These are phyloP conservation scores for Dalbergia cochinchinensis DNA, from an alignment of 306 rosid species.

Conservation along the genomic window DNA sequence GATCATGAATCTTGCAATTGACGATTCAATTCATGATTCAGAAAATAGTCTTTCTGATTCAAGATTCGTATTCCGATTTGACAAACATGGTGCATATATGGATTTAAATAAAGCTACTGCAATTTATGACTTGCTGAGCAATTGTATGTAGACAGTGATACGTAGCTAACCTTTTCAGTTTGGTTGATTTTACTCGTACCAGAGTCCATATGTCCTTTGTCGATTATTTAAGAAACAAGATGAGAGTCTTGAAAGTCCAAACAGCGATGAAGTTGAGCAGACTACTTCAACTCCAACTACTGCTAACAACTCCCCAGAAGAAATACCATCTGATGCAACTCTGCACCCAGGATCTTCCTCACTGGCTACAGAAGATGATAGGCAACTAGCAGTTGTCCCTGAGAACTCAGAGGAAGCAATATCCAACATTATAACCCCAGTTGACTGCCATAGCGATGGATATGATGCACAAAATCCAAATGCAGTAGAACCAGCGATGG, in stretches of 20 bases:
- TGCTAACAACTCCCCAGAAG: constrained; percentile 64
- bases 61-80: too few species aligned
- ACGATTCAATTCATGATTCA: too few species aligned
- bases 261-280: constrained; percentile 62
- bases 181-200: constrained; percentile 49
- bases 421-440: constrained; percentile 54
- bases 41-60: too few species aligned
- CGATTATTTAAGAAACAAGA: constrained; percentile 90
- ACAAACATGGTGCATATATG: neutral
- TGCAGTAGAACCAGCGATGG: constrained; percentile 34
- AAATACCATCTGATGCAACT: constrained; percentile 55
- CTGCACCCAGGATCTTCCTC: constrained; percentile 59
- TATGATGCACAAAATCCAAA: constrained; percentile 40
- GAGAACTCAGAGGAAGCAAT: constrained; percentile 60
- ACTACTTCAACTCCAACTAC: constrained; percentile 58
- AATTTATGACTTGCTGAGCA: constrained; percentile 8
- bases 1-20: too few species aligned
- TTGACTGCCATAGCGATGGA: constrained; percentile 45
- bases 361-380: constrained; percentile 54
- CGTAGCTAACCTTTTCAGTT: constrained; percentile 39
- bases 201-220: constrained; percentile 86
- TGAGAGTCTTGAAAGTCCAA: constrained; percentile 67
- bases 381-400: constrained; percentile 34
- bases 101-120: constrained; percentile 23
- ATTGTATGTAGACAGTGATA: constrained; percentile 9